phyloP scores from a whole-genome alignment of 2,329 filamentous ascomycete genomes.

The Neonectria magnoliae region DNA sequence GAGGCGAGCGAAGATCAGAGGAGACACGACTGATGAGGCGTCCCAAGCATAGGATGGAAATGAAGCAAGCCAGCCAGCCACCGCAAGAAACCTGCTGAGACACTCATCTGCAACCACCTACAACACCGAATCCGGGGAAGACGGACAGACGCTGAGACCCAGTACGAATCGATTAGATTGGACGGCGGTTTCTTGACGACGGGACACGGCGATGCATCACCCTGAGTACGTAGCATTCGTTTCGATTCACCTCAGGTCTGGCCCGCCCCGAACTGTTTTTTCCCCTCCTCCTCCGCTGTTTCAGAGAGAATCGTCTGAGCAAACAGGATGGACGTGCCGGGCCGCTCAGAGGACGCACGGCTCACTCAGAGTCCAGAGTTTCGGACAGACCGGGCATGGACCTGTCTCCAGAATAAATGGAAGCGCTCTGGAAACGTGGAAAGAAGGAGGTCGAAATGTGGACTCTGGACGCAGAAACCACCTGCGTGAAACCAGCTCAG shows the following conservation, averaged over 20 bases:
- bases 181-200: not conserved
- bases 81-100: not conserved
- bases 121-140: slow-evolving; percentile 16
- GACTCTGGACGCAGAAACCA: not conserved
- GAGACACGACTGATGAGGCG: not conserved
- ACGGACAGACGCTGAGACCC: slow-evolving; percentile 3
- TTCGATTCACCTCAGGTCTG: not conserved
- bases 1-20: not conserved
- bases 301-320: not conserved
- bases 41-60: not conserved
- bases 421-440: not conserved
- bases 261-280: not conserved
- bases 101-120: not conserved
- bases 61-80: slow-evolving; percentile 7
- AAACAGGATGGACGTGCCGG: slow-evolving; percentile 9
- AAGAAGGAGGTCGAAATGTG: not conserved
- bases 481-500: not conserved
- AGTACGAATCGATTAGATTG: slow-evolving; percentile 3
- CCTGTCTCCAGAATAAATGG: not conserved
- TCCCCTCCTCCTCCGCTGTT: not conserved
- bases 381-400: not conserved
- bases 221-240: not conserved
- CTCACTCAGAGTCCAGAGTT: slow-evolving; percentile 12
- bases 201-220: not conserved
- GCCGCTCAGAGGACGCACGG: slow-evolving; percentile 16